These are phyloP conservation scores for Mycena latifolia DNA, from an alignment of 768 basidiomycete genomes.

Conservation along the genomic window DNA sequence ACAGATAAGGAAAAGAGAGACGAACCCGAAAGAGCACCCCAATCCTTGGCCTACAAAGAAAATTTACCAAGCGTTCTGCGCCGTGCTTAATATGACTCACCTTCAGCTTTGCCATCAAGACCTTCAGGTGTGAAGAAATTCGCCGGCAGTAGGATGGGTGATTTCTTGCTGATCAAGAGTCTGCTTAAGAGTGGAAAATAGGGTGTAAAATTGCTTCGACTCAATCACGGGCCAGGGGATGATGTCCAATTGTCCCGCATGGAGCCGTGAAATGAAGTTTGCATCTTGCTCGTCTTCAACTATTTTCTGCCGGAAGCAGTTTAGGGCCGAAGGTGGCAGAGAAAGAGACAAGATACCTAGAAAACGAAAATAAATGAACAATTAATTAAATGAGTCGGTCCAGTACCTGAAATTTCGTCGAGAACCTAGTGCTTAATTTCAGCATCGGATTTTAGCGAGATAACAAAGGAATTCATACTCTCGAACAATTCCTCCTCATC, in stretches of 20 bases:
- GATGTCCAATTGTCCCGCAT: conserved; percentile 65
- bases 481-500: conserved; percentile 67
- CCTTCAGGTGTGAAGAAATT: conserved; percentile 71
- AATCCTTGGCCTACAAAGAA: conserved; percentile 61
- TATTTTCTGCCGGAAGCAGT: conserved; percentile 64
- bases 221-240: conserved; percentile 79
- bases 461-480: conserved; percentile 53
- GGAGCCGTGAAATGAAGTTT: conserved; percentile 74
- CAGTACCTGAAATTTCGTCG: conserved; percentile 61
- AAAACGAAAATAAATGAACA: too few species aligned
- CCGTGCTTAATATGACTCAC: neutral
- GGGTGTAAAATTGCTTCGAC: conserved; percentile 66
- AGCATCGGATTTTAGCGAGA: neutral
- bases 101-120: conserved; percentile 75
- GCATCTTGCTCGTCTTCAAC: conserved; percentile 69
- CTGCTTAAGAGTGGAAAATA: conserved; percentile 62
- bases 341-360: too few species aligned
- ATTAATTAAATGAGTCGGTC: too few species aligned
- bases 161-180: conserved; percentile 59
- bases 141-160: conserved; percentile 62
- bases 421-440: conserved; percentile 53
- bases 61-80: neutral
- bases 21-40: conserved; percentile 73
- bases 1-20: conserved; percentile 4
- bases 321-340: too few species aligned